These are phyloP conservation scores for Lodderomyces elongisporus DNA, from an alignment of 1,139 yeast species.

Conservation along the genomic window DNA sequence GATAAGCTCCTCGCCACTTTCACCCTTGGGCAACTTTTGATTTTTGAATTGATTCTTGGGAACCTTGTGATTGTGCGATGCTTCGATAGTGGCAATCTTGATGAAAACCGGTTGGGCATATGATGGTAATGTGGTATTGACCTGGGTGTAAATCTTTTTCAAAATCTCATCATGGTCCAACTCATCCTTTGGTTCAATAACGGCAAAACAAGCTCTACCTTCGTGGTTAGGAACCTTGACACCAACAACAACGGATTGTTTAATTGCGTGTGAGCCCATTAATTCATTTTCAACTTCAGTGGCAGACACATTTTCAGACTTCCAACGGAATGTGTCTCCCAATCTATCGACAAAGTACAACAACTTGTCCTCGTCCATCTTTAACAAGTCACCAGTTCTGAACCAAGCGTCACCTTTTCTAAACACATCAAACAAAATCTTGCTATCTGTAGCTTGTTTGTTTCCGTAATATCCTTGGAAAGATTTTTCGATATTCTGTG, in stretches of 20 bases:
- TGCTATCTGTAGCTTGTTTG: constrained; percentile 70
- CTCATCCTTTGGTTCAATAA: constrained; percentile 50
- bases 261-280: constrained; percentile 50
- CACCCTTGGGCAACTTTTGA: constrained; percentile 72
- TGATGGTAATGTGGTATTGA: constrained; percentile 57
- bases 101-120: constrained; percentile 86
- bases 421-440: constrained; percentile 68
- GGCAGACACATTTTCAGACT: constrained; percentile 91
- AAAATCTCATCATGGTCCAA: constrained; percentile 26
- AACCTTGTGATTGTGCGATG: constrained; percentile 82
- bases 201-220: constrained; percentile 92
- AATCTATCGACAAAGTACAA: constrained; percentile 85
- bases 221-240: constrained; percentile 83
- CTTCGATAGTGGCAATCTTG: constrained; percentile 58
- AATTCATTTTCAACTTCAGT: constrained; percentile 83
- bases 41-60: constrained; percentile 73
- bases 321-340: constrained; percentile 98
- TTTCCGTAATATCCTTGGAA: constrained; percentile 91
- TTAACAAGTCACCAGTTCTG: constrained; percentile 81
- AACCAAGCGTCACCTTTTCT: constrained; percentile 89
- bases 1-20: constrained; percentile 52
- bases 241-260: constrained; percentile 84
- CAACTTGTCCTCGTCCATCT: constrained; percentile 62
- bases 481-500: constrained; percentile 59
- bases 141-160: constrained; percentile 28